Conservation (phyloP, 208 protist species). For the Wallacemonas sp. region DNA sequence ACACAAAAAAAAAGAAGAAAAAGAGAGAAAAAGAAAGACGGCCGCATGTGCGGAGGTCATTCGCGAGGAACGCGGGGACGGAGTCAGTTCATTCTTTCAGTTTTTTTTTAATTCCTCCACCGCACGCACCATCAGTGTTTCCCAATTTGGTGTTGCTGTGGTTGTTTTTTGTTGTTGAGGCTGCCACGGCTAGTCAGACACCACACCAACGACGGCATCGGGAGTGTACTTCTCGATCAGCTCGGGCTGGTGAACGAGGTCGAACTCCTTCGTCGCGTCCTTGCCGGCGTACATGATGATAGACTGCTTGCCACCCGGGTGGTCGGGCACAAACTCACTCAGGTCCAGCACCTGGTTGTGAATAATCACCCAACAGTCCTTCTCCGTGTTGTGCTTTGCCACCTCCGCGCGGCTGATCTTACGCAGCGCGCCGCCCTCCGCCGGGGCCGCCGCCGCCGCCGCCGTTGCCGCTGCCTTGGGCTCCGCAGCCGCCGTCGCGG, state of each 20-base stretch:
- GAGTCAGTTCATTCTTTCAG: neutral
- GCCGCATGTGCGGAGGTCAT: too few relatives aligned
- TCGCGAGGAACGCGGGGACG: too few relatives aligned
- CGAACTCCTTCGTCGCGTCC: constrained; percentile 62
- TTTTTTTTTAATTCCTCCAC: neutral
- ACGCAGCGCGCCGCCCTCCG: neutral
- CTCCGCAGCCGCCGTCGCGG: neutral
- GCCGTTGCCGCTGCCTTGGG: constrained; percentile 9
- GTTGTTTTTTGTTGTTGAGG: too few relatives aligned
- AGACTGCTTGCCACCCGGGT: constrained; percentile 58
- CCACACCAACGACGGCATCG: constrained; percentile 39
- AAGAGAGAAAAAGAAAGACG: constrained; percentile 4
- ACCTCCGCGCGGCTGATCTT: constrained; percentile 51
- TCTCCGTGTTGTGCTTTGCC: constrained; percentile 62
- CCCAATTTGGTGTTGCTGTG: too few relatives aligned
- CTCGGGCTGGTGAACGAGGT: constrained; percentile 37
- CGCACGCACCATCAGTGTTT: too few relatives aligned
- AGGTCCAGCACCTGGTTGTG: constrained; percentile 52
- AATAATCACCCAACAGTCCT: constrained; percentile 58
- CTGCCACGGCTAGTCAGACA: constrained; percentile 31
- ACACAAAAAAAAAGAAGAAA: constrained; percentile 5
- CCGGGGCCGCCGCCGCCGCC: constrained; percentile 1
- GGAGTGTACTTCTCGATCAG: constrained; percentile 69
- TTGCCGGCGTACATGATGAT: constrained; percentile 60
- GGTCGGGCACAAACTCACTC: constrained; percentile 44